phyloP scores from a whole-genome alignment of 2,329 filamentous ascomycete species.

The Aaosphaeria arxii region DNA sequence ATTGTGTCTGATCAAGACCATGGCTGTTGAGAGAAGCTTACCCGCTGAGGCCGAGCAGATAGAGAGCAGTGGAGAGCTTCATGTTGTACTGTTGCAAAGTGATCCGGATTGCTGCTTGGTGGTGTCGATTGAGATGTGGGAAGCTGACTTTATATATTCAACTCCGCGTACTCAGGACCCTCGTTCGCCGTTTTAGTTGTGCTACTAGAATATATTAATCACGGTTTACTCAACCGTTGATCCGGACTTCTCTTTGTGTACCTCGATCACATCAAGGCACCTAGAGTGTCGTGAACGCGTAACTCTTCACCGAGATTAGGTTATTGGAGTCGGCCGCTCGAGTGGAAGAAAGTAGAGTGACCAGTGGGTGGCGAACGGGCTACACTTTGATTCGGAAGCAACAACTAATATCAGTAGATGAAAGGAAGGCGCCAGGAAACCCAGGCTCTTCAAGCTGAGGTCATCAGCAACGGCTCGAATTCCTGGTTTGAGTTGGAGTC shows the following conservation, averaged over 20 bases:
- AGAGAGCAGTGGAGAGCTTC: slow-evolving; percentile 22
- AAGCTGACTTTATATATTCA: background rate
- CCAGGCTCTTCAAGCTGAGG: background rate
- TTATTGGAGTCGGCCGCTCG: slow-evolving; percentile 2
- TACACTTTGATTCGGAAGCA: background rate
- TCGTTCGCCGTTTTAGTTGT: background rate
- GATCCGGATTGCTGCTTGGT: background rate
- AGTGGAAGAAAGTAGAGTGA: slow-evolving; percentile 4
- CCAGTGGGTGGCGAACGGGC: slow-evolving; percentile 4
- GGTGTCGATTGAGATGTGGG: background rate
- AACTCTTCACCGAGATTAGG: slow-evolving; percentile 3
- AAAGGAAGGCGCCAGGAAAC: background rate
- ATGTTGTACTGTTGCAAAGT: slow-evolving; percentile 11
- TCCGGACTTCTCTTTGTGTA: slow-evolving; percentile 2
- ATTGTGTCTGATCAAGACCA: background rate
- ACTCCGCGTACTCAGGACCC: background rate
- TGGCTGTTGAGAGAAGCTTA: slow-evolving; percentile 3
- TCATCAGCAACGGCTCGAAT: slow-evolving; percentile 9
- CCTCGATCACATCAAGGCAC: background rate
- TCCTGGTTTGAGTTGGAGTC: slow-evolving; percentile 6
- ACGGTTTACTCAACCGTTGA: slow-evolving; percentile 9
- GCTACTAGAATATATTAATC: slow-evolving; percentile 8
- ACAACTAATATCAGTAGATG: slow-evolving; percentile 17
- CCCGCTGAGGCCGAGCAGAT: slow-evolving; percentile 16
- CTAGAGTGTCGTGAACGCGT: slow-evolving; percentile 2